Conservation (phyloP, 305 asterid species). For the Fraxinus floribunda region DNA sequence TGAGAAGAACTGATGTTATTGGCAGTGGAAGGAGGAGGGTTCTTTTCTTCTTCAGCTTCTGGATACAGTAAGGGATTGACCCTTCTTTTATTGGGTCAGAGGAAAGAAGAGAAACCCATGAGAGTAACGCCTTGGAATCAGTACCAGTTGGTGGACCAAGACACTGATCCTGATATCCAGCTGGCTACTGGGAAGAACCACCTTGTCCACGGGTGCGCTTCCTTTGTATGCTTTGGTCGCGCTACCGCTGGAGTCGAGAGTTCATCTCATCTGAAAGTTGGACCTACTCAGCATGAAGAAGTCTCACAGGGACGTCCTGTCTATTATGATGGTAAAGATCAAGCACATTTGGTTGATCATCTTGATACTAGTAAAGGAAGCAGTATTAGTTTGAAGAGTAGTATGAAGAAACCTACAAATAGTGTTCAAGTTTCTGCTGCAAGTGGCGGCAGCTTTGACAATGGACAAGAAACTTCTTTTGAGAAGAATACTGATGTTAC, state of each 20-base stretch:
- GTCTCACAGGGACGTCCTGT: conserved; percentile 36
- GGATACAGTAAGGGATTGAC: conserved; percentile 91
- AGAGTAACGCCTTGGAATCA: conserved; percentile 96
- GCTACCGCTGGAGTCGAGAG: conserved; percentile 63
- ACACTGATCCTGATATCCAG: conserved; percentile 70
- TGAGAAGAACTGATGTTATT: conserved; percentile 95
- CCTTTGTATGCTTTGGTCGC: conserved; percentile 79
- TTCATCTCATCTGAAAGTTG: conserved; percentile 64
- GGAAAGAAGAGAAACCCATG: conserved; percentile 87
- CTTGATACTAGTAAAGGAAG: conserved; percentile 32
- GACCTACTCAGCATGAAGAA: conserved; percentile 58
- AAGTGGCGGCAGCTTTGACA: conserved; percentile 27
- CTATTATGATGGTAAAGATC: conserved; percentile 42
- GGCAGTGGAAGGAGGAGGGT: conserved; percentile 48
- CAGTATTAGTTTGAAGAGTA: conserved; percentile 54
- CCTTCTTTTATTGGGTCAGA: conserved; percentile 83
- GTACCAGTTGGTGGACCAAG: conserved; percentile 94
- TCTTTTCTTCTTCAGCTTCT: conserved; percentile 78
- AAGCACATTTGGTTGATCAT: conserved; percentile 29
- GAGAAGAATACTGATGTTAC: conserved; percentile 36
- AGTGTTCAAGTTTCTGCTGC: conserved; percentile 31
- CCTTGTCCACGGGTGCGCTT: conserved; percentile 69
- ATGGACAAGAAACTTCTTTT: conserved; percentile 30
- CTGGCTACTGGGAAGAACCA: conserved; percentile 85
- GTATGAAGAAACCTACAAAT: conserved; percentile 63